A percentile compares a stretch with the other conserved stretches of the same genome.
These are phyloP conservation scores for Bacterosira constricta DNA, from an alignment of 108 stramenopile genomes.

Conservation along the genomic window DNA sequence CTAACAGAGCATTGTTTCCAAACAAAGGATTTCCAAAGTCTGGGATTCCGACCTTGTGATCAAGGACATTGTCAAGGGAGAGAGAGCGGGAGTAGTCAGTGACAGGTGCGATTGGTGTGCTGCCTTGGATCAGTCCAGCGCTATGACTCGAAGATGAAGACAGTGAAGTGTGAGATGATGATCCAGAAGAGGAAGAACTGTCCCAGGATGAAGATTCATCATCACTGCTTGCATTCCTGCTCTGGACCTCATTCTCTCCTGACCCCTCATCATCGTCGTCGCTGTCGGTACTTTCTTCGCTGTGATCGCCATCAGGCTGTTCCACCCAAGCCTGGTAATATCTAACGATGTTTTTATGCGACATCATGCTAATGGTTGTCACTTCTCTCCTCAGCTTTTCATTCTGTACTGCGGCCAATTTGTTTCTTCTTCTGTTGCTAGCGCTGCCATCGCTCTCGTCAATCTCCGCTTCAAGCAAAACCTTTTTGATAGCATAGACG, in stretches of 20 bases:
- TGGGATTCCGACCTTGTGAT: constrained; percentile 37
- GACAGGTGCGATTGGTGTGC: neutral
- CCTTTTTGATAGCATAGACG: constrained; percentile 82
- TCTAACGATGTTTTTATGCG: constrained; percentile 79
- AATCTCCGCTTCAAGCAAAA: constrained; percentile 61
- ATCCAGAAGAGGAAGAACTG: constrained; percentile 18
- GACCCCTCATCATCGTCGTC: constrained; percentile 14
- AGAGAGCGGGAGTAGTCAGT: constrained; percentile 5
- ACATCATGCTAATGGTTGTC: constrained; percentile 84
- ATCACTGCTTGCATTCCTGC: constrained; percentile 1
- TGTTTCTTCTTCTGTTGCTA: constrained; percentile 12
- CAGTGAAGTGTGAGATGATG: neutral
- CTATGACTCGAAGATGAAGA: constrained; percentile 3
- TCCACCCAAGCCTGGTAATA: constrained; percentile 87
- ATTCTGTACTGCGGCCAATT: constrained; percentile 66
- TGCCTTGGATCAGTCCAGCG: neutral
- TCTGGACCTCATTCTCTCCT: constrained; percentile 7
- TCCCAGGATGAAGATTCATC: constrained; percentile 8
- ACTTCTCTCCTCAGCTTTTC: constrained; percentile 80
- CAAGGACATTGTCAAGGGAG: constrained; percentile 47
- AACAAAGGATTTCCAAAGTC: constrained; percentile 42
- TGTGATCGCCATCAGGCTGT: constrained; percentile 11
- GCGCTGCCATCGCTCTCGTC: neutral
- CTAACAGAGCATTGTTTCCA: neutral
- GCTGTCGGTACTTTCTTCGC: constrained; percentile 3